Conservation (phyloP, 345 rosid species). For the Tarenaya hassleriana region DNA sequence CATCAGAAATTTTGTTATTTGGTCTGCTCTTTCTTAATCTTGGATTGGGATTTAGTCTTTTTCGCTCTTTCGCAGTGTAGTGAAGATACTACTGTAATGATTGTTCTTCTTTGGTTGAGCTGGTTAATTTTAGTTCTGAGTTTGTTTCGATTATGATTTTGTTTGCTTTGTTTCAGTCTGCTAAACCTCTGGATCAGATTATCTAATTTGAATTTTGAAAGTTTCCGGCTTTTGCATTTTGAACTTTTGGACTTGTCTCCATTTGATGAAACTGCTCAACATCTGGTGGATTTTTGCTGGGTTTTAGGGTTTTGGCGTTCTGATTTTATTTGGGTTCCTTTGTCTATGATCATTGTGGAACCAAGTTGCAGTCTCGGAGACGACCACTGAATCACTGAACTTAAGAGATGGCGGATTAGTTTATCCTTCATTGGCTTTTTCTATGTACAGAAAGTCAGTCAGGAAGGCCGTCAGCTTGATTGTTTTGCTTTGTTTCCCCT, state of each 20-base stretch:
- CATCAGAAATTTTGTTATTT: neutral
- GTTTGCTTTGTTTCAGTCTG: constrained; percentile 1
- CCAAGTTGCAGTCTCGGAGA: too few species aligned
- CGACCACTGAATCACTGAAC: too few species aligned
- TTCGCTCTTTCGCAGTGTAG: constrained; percentile 6
- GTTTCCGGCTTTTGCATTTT: neutral
- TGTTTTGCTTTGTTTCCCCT: too few species aligned
- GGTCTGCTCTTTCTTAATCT: too few species aligned
- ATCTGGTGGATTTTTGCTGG: constrained; percentile 6
- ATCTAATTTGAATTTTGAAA: constrained; percentile 3
- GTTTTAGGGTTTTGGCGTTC: neutral
- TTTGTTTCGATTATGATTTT: constrained; percentile 11
- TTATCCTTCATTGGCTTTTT: too few species aligned
- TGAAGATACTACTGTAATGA: neutral
- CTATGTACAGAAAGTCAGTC: too few species aligned
- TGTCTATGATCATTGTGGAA: too few species aligned
- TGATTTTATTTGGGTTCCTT: neutral
- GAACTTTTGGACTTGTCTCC: constrained; percentile 5
- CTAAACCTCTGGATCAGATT: neutral
- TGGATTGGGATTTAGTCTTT: too few species aligned
- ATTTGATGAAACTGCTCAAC: neutral
- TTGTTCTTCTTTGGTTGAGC: neutral
- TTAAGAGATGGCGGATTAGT: too few species aligned
- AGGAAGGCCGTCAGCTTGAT: too few species aligned
- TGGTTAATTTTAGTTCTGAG: constrained; percentile 5